These are phyloP conservation scores for Ciborinia camelliae DNA, from an alignment of 2,329 filamentous ascomycete genomes.

Conservation along the genomic window DNA sequence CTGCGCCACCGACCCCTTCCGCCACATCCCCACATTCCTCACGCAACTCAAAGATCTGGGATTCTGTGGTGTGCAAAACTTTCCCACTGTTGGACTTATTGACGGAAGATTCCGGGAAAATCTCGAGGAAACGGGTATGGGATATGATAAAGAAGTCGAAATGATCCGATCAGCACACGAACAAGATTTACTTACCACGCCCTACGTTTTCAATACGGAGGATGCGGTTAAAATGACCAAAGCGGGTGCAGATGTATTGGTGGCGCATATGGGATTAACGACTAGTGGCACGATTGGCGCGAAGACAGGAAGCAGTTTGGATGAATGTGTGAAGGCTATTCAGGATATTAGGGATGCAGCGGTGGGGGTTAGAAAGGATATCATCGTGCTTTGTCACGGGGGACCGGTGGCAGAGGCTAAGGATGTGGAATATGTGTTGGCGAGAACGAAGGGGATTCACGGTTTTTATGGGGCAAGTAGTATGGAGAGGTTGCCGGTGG, in stretches of 20 bases:
- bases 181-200: conserved; percentile 62
- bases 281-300: conserved; percentile 63
- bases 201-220: conserved; percentile 64
- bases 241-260: conserved; percentile 64
- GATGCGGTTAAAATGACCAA: conserved; percentile 60
- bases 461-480: conserved; percentile 70
- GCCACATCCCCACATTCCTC: conserved; percentile 58
- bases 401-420: conserved; percentile 63
- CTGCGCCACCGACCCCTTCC: conserved; percentile 68
- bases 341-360: conserved; percentile 63
- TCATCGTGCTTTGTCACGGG: conserved; percentile 68
- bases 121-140: conserved; percentile 71
- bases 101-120: conserved; percentile 65
- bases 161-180: conserved; percentile 59
- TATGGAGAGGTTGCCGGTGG: conserved; percentile 67
- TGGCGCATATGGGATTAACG: conserved; percentile 67
- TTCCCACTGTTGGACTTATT: conserved; percentile 68
- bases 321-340: conserved; percentile 60
- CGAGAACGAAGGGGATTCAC: conserved; percentile 59
- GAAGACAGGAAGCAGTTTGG: conserved; percentile 56
- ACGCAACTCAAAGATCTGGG: conserved; percentile 57
- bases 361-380: conserved; percentile 50
- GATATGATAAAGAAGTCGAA: conserved; percentile 63
- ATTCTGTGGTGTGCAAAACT: conserved; percentile 70
- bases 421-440: conserved; percentile 62